A percentile compares a stretch with the other conserved stretches of the same genome.
phyloP scores from a whole-genome alignment of 2,329 filamentous ascomycete genomes.

The Apiospora arundinis region DNA sequence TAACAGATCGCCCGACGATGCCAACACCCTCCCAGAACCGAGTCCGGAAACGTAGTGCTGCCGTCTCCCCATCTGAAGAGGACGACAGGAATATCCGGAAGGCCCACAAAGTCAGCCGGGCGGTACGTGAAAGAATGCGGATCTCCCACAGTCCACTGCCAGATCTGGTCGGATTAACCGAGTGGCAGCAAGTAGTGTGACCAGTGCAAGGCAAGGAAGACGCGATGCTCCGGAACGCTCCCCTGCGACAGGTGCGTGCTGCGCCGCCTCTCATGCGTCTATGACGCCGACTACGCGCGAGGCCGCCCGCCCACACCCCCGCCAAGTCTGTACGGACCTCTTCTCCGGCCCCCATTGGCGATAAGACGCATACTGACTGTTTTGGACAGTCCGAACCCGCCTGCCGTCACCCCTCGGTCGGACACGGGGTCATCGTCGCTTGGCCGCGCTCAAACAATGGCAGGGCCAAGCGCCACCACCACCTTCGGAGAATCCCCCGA shows the following conservation, averaged over 20 bases:
- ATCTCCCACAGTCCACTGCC: background rate
- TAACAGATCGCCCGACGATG: background rate
- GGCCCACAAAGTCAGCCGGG: conserved; percentile 18
- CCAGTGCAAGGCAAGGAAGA: conserved; percentile 46
- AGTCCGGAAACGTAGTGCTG: background rate
- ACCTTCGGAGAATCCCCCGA: conserved; percentile 22
- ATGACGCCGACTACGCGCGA: conserved; percentile 44
- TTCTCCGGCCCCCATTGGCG: background rate
- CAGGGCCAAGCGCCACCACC: conserved; percentile 7
- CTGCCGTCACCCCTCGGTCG: background rate
- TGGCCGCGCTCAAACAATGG: background rate
- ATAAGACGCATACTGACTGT: no score
- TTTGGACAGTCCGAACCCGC: background rate
- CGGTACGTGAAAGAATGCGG: conserved; percentile 1
- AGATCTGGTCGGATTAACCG: background rate
- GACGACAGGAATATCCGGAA: background rate
- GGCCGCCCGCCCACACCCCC: conserved; percentile 46
- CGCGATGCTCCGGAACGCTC: conserved; percentile 45
- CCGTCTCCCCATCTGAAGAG: background rate
- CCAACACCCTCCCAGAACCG: background rate
- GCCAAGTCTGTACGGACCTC: conserved; percentile 22
- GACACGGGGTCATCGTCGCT: background rate
- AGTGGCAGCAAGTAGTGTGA: conserved; percentile 36
- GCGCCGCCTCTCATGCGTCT: conserved; percentile 40
- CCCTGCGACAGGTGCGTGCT: conserved; percentile 43